Base-by-base conservation (phyloP, 2,329 filamentous ascomycete genomes). In the Pseudopithomyces chartarum region DNA sequence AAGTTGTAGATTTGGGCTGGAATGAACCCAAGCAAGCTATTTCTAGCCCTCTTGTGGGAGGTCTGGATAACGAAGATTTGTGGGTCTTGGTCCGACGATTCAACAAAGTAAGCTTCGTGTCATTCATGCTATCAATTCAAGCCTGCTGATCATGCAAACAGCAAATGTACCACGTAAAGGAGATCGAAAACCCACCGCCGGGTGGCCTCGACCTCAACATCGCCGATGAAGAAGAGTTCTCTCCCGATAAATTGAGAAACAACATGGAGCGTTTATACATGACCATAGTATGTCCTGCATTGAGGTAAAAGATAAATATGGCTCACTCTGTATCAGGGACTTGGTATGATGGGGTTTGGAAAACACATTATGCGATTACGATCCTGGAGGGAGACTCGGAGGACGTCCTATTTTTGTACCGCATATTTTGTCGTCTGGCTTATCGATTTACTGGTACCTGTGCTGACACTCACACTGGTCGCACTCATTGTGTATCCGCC, bases 261-360 rank as follows among this genome's bases (percentile, higher is more conserved):
- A 92, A 90, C 52, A 72, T 95, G 3, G 92, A 96, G 75, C 82
- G 92, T 13, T 78, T 95, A 11, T 96, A 96, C 71, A 92, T 92
- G 83, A 91, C 89, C 0, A 85, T 96, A 0, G 79, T 75, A 70
- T 56, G 73, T 56, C 13, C 3, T 40, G 10, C 4, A 12, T 5
- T 47, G n/a, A 29, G 42, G 22, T 48, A 8, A 17, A 1, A 6
- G 20, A 29, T 10, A 23, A 23, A 7, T 26, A 1, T 55, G 29
- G 20, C 57, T 68, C 19, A 70, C 55, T 17, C 6, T 15, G 32
- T 33, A 6, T 1, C 51, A 76, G 74, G 72, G 89, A 7, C 84
- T 93, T 47, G 83, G 87, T 13, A 44, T 92, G 12, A 82, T 92
- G 42, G 82, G 80, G 0, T 83, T 85, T 15, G 84, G 84, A 57